A percentile compares a stretch with the other conserved stretches of the same genome.
Evolutionary conservation across 768 basidiomycete genomes (phyloP).

Genomic region (Tricholoma terreum): DNA sequence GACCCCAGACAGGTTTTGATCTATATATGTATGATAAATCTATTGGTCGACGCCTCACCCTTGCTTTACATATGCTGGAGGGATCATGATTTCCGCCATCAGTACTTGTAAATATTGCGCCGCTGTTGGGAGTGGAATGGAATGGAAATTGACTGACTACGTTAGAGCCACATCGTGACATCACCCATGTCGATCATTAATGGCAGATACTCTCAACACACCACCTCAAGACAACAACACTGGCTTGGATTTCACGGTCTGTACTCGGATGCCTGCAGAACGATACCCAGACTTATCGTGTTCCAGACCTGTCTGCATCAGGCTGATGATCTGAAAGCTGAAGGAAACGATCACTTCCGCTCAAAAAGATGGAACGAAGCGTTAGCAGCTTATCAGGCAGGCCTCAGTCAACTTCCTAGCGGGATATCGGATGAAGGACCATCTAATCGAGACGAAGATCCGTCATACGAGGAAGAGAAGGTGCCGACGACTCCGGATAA

Average conservation of each 20-base stretch:
- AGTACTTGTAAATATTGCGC: no score
- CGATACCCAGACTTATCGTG: slow-evolving; percentile 5
- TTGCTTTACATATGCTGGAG: no score
- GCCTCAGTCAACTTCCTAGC: slow-evolving; percentile 62
- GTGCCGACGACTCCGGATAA: neutral
- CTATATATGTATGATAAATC: no score
- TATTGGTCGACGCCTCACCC: no score
- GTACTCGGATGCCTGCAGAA: neutral
- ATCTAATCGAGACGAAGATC: slow-evolving; percentile 1
- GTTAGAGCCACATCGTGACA: no score
- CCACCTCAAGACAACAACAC: slow-evolving; percentile 1
- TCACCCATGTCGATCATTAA: slow-evolving; percentile 4
- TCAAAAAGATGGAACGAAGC: slow-evolving; percentile 66
- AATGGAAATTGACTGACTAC: no score
- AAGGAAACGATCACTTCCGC: slow-evolving; percentile 76
- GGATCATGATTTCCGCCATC: no score
- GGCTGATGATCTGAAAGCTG: slow-evolving; percentile 63
- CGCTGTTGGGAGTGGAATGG: no score
- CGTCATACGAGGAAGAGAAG: slow-evolving; percentile 19
- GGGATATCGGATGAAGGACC: slow-evolving; percentile 23
- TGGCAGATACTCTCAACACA: slow-evolving; percentile 11
- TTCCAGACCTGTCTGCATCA: slow-evolving; percentile 42
- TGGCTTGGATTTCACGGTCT: slow-evolving; percentile 2
- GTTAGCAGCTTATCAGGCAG: slow-evolving; percentile 64
- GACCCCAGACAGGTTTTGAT: neutral